Evolutionary conservation across 148 eudicot species (phyloP).

Genomic region (Hydrangea macrophylla): DNA sequence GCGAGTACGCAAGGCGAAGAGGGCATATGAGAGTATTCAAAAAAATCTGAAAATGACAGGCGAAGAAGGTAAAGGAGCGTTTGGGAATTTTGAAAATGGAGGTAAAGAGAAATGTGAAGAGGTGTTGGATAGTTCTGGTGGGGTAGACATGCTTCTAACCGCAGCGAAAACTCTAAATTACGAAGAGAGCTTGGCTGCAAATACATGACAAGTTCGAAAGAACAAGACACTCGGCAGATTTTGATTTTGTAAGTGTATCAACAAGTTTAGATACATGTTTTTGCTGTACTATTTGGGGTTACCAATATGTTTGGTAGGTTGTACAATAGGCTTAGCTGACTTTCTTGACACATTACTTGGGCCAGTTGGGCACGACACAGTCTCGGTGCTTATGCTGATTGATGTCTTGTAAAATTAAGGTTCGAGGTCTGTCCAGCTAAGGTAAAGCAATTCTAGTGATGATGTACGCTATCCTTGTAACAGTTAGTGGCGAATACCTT

Average conservation of each 20-base stretch:
- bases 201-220: conserved; percentile 6
- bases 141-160: conserved; percentile 76
- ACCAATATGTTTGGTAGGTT: not conserved
- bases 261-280: too few relatives aligned
- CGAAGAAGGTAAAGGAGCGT: conserved; percentile 15
- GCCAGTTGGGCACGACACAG: not conserved
- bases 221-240: not conserved
- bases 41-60: conserved; percentile 27
- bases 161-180: conserved; percentile 68
- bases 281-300: not conserved
- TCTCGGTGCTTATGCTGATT: not conserved
- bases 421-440: not conserved
- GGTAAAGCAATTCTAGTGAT: not conserved
- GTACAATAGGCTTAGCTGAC: not conserved
- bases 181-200: conserved; percentile 39
- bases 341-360: not conserved
- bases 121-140: conserved; percentile 47
- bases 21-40: conserved; percentile 36
- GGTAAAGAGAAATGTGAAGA: conserved; percentile 20
- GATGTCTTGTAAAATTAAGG: not conserved
- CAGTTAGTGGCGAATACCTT: not conserved
- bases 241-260: too few relatives aligned
- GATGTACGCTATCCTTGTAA: not conserved
- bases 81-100: conserved; percentile 15
- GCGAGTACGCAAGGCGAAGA: conserved; percentile 53